Base-by-base conservation (phyloP, 2,329 filamentous ascomycete species). In the Colletotrichum siamense region DNA sequence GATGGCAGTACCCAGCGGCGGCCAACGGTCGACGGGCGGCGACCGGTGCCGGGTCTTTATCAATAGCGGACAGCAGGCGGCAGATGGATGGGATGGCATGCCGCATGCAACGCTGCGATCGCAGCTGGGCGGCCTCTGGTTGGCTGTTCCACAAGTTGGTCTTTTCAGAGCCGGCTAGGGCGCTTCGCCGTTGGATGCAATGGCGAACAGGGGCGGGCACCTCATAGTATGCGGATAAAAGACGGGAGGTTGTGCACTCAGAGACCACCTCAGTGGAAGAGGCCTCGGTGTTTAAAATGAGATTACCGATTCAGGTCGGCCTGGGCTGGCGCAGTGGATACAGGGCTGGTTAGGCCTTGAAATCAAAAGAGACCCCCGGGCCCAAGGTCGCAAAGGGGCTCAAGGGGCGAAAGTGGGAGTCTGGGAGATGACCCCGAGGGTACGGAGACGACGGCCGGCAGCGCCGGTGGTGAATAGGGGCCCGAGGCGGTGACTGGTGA, bases 241-340 rank as follows among this genome's bases (percentile, higher is more conserved):
- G 22, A 55, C 18, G 13, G n/a, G 8, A 65, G n/a, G 59, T n/a
- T 10, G 30, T 66, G 30, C 44, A 52, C 44, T 24, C 10, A 22
- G n/a, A 22, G 44, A 5, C n/a, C 44, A 52, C 44, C n/a, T 22
- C 44, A 18, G 18, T 26, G 16, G 13, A 68, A 30, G 66, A 30
- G 71, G 28, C 52, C 44, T 63, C 22, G 24, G 57, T 61, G 22
- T 13, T 22, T 71, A 39, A 71, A 75, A 77, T 63, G 75, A 77
- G 55, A 75, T 71, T 77, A 39, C 71, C 32, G 36, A 68, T 75
- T 71, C 72, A 77, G 75, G 71, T 75, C 30, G 57, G 26, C 75
- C 55, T 32, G 44, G 26, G 71, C 55, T 77, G 75, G 62, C 22
- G n/a, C 55, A 32, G 75, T 76, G 75, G 75, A 75, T 34, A 52